phyloP scores from a whole-genome alignment of 495 filamentous ascomycete species.

The Tuber umbilicatum region DNA sequence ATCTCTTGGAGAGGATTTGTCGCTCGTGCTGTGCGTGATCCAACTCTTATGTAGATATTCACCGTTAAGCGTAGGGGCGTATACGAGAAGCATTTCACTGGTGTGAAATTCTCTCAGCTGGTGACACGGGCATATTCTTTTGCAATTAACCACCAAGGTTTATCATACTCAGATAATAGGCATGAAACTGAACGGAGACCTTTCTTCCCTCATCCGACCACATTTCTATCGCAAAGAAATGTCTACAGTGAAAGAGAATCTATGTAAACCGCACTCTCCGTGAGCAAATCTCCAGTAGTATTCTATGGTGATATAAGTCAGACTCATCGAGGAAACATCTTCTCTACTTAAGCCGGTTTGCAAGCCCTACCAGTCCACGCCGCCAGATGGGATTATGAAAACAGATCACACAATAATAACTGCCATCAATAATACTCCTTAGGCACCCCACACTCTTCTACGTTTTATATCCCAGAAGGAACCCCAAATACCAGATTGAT shows the following conservation, averaged over 20 bases:
- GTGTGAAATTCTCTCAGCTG: not conserved
- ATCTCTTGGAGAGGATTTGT: not conserved
- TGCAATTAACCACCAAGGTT: not conserved
- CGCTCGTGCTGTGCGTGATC: not conserved
- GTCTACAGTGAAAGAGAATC: not conserved
- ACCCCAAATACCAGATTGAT: not conserved
- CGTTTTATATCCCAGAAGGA: not conserved
- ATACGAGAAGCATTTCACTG: not conserved
- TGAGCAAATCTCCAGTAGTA: not conserved
- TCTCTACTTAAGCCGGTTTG: not conserved
- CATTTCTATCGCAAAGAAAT: not conserved
- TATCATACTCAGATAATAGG: not conserved
- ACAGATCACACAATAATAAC: not conserved
- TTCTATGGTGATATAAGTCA: not conserved
- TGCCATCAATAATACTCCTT: not conserved
- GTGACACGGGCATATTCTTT: not conserved
- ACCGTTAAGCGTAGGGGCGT: no score
- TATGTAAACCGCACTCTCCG: not conserved
- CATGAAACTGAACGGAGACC: not conserved
- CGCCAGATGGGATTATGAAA: no score
- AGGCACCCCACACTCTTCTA: not conserved
- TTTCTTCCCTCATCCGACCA: not conserved
- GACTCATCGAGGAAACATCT: fast-evolving
- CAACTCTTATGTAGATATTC: not conserved
- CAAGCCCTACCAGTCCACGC: no score